Conservation (phyloP, 768 basidiomycete genomes). For the Serendipita sp. region DNA sequence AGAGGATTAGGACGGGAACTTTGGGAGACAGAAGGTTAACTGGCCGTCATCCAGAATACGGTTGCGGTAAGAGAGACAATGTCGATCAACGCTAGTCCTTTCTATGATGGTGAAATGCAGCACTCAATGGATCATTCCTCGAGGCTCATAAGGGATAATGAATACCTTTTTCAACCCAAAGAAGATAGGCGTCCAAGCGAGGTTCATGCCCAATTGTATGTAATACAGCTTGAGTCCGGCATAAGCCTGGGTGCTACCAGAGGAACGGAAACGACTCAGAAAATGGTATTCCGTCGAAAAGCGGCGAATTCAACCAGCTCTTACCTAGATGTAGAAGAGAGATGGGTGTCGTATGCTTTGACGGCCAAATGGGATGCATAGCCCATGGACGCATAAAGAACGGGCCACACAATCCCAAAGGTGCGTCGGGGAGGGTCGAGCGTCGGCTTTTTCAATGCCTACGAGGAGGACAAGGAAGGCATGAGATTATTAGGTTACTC, state of each 20-base stretch:
- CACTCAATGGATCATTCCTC: too few relatives aligned
- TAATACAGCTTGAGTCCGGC: constrained; percentile 44
- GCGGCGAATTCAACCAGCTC: constrained; percentile 9
- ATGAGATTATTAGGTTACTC: not conserved
- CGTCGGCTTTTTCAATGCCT: constrained; percentile 37
- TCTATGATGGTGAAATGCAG: too few relatives aligned
- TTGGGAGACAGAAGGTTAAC: not conserved
- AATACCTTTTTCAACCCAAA: constrained; percentile 28
- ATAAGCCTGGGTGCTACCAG: constrained; percentile 26
- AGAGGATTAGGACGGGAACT: too few relatives aligned
- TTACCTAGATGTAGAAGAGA: constrained; percentile 29
- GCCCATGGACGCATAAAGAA: constrained; percentile 37
- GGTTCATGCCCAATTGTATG: constrained; percentile 41
- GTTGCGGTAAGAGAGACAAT: constrained; percentile 36
- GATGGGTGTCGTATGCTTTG: constrained; percentile 32
- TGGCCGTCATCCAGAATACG: constrained; percentile 44
- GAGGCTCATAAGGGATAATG: too few relatives aligned
- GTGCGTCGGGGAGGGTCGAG: constrained; percentile 35
- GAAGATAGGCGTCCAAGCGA: constrained; percentile 50
- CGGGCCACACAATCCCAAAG: constrained; percentile 46
- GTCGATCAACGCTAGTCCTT: constrained; percentile 39
- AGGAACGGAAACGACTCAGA: not conserved
- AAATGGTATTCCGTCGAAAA: not conserved
- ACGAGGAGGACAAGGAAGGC: too few relatives aligned
- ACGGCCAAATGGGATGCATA: constrained; percentile 51